Evolutionary conservation across 192 early-diverging fungal species (phyloP), one percentile per base, ranked within the genome.

Genomic region (Coemansia sp.): DNA sequence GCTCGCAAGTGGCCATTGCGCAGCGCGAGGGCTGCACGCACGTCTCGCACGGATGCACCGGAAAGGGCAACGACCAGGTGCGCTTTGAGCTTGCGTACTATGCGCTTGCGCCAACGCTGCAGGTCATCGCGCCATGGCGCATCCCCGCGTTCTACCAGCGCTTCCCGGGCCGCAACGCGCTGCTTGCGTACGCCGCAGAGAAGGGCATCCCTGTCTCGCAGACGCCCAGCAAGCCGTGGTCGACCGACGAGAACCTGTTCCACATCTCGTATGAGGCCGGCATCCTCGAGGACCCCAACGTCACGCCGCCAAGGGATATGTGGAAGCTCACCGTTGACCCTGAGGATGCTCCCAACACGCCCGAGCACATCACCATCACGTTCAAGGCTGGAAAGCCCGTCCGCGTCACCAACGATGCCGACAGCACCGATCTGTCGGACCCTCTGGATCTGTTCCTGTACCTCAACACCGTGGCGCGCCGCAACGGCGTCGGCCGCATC

Each of bases 21-120:
- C 83, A 87, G 62, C 85, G 84, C 44, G 98, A 99, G 86, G 93
- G 92, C 53, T 99, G 98, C 86, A 89, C 95, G 38, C 95, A 85
- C 74, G 95, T 99, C 6, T 93, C 95, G n/a, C 98, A 99, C 84
- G 96, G 98, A 18, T 98, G 96, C 89, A 98, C 98, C 35, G 97
- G 98, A 64, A 99, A 99, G 85, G 96, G 98, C 60, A 99, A 99
- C 88, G 98, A 99, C 83, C 98, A 99, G 86, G 96, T 99, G 63
- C 93, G 96, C 45, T 99, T 99, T 77, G 98, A 99, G 85, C 89
- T 98, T 51, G 95, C 92, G 26, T 99, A 98, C 89, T 97, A 97
- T 73, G 95, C 98, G 18, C 86, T 99, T 45, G 88, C 93, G 65
- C 95, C 95, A 43, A 84, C 88, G 72, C 96, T 98, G 73, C 87